Conservation (phyloP, 139 green algal genomes). For the Coccomyxa sp. region DNA sequence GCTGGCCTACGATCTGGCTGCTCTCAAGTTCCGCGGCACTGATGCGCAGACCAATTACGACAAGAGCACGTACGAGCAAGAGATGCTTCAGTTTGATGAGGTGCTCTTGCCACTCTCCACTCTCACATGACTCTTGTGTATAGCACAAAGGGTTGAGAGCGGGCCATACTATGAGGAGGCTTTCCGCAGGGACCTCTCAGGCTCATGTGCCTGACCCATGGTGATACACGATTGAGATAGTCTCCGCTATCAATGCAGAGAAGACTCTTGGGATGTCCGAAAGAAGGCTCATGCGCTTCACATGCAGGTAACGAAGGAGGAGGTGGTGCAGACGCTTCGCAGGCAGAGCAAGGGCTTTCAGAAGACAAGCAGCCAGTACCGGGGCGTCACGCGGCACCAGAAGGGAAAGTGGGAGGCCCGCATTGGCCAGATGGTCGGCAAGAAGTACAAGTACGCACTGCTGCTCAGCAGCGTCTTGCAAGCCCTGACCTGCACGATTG, state of each 20-base stretch:
- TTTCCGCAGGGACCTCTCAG: background rate
- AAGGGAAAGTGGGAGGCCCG: conserved; percentile 73
- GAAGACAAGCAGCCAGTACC: conserved; percentile 47
- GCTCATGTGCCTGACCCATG: no score
- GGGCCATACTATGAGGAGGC: background rate
- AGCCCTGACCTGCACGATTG: no score
- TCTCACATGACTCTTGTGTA: background rate
- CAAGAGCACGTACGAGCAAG: conserved; percentile 51
- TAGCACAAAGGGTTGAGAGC: background rate
- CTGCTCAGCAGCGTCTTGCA: background rate
- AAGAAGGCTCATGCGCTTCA: no score
- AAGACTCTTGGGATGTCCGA: background rate
- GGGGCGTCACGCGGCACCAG: conserved; percentile 70
- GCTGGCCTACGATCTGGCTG: conserved; percentile 74
- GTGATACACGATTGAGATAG: no score
- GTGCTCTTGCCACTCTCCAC: background rate
- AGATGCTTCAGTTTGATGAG: conserved; percentile 47
- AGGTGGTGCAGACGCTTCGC: conserved; percentile 67
- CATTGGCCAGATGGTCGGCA: conserved; percentile 55
- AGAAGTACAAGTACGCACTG: conserved; percentile 45
- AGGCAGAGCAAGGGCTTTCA: conserved; percentile 58
- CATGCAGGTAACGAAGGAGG: conserved; percentile 50
- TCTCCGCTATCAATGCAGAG: background rate
- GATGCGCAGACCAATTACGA: conserved; percentile 69
- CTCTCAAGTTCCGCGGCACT: conserved; percentile 55